Base-by-base conservation (phyloP, 495 filamentous ascomycete species). In the Neurospora cerealis region DNA sequence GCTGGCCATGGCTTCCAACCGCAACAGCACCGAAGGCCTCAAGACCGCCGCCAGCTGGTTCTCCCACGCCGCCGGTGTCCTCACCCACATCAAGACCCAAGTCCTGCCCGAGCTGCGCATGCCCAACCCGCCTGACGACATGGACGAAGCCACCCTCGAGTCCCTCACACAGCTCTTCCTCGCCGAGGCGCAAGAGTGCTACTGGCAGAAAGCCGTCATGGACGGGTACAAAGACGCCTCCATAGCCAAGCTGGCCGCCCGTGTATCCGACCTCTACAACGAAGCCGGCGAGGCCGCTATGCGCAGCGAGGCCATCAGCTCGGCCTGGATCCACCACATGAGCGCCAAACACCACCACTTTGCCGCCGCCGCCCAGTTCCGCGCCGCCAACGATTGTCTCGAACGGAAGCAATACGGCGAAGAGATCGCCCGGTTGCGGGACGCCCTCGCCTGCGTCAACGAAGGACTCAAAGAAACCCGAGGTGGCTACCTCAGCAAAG, bases 261-360 rank as follows among this genome's bases (percentile, higher is more conserved):
- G 95, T 74, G 95, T 98, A 3, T 97, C 93, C 1, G 96, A 99
- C 79, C 89, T 96, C 41, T 99, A 98, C 80, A 92, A 89, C 37
- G 85, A 91, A 66, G 93, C 95, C 17, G 91, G 92, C 2, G 96
- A 97, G 72, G 91, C 90, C 71, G 94, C 93, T 6, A 91, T 95
- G 73, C 94, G 93, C 75, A 96, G 93, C 42, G 91, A 95, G 74
- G 90, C 91, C 37, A 92, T 99, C 74, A 96, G 93, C 77, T 93
- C 91, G 66, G 93, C 97, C 73, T 98, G 96, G 96, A 97, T 99
- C 69, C 96, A 99, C 81, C 96, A 98, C 77, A 96, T 96, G 89
- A 93, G 92, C 6, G 96, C 96, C 3, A 99, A 99, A 81, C 94
- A 98, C 77, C 93, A 98, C 79, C 96, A 99, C 80, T 98, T 99